Evolutionary conservation across 805 yeast genomes (phyloP), one percentile per base, ranked within the genome.

Genomic region (Zygosaccharomyces bailii): DNA sequence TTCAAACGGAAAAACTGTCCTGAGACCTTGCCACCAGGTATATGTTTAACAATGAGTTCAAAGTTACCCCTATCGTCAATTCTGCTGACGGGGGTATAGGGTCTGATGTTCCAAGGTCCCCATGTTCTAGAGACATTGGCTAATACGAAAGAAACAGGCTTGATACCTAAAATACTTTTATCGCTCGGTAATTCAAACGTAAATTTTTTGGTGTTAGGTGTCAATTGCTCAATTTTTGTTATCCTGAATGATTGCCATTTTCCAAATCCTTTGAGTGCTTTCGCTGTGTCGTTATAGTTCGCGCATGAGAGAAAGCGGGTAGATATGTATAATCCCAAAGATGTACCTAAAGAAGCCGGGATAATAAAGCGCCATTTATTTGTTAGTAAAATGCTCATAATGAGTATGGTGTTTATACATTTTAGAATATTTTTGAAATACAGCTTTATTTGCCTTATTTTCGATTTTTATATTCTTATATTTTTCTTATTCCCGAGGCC

Each of bases 21-120:
- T 45, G 88, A 76, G 76, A 86, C 78, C 68, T 82, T 82, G 55
- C 96, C 95, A 42, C 72, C 74, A 43, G 80, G 84, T 71, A 88
- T 88, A 50, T 71, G 75, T 78, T 89, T 88, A 68, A 89, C 72
- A 49, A 86, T 75, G 52, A 88, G 75, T 47, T 83, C 86, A 54
- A 89, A 70, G 45, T 74, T 63, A 40, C 96, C 96, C 63, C 72
- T 73, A 49, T 74, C 72, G 40, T 80, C 82, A 37, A 72, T 69
- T 57, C 80, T 84, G 21, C 85, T 75, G 44, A 82, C 72, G 46
- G 96, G 96, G 4, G 27, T 24, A n/a, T 24, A 24, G 27, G 27
- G 27, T n/a, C 27, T 24, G 27, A 24, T 35, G 96, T 89, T 31
- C 25, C 43, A 31, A 2, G 43, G 43, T 11, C 27, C 27, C 43